Conservation (phyloP, 2,329 filamentous ascomycete genomes). For the Neonectria neomacrospora region DNA sequence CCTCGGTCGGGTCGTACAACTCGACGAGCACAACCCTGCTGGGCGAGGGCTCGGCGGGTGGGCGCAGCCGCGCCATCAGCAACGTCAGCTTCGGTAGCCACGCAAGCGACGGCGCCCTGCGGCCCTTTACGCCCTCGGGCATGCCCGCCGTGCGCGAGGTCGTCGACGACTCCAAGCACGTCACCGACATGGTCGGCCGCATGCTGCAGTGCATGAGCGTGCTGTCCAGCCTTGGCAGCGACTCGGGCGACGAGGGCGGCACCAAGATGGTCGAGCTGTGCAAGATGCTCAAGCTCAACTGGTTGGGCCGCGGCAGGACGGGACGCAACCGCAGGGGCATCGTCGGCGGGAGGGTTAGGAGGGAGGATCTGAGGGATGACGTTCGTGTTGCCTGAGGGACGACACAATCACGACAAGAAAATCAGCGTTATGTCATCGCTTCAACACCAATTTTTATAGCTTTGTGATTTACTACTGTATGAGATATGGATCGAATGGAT, state of each 20-base stretch:
- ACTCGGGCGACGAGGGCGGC: conserved; percentile 75
- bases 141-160: conserved; percentile 62
- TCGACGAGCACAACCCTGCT: conserved; percentile 83
- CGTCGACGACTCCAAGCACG: conserved; percentile 76
- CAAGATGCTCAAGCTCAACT: conserved; percentile 93
- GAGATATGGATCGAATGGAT: background rate
- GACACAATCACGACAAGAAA: background rate
- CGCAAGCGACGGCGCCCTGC: conserved; percentile 57
- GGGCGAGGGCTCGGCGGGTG: conserved; percentile 68
- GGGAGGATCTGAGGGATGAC: conserved; percentile 56
- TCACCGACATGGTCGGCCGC: conserved; percentile 92
- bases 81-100: conserved; percentile 78
- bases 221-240: conserved; percentile 75
- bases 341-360: conserved; percentile 73
- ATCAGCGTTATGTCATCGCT: background rate
- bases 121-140: conserved; percentile 63
- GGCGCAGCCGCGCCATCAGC: conserved; percentile 82
- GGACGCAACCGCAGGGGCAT: conserved; percentile 91
- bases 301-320: conserved; percentile 89
- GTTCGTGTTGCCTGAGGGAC: conserved; percentile 51
- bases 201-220: conserved; percentile 98
- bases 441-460: no score
- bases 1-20: conserved; percentile 80
- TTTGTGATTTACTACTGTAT: background rate
- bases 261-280: conserved; percentile 85